Base-by-base conservation (phyloP, 441 rosid genomes). In the Aquilaria agallochum region DNA sequence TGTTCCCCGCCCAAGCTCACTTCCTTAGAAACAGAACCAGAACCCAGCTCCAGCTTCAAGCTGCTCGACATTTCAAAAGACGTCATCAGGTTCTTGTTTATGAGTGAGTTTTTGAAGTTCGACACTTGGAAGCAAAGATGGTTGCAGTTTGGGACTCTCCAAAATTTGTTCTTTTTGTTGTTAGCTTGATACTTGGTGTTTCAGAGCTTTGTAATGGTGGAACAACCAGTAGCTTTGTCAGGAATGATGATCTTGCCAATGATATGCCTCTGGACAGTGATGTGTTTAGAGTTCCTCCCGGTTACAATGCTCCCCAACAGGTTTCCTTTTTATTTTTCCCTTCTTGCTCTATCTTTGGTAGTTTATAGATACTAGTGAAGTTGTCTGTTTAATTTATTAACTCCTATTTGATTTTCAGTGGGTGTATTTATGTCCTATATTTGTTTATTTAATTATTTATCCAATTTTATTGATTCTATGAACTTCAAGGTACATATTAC, bases 251-350 rank as follows among this genome's bases (percentile, higher is more conserved):
- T 56, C 69, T 76, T 53, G 60, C 83, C 36, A 5, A 64, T 14
- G 97, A 83, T 67, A 86, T 91, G 94, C 92, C 97, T 59, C 80
- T 88, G 52, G 81, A 86, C 60, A 85, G 94, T 36, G 98, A 90
- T 68, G 94, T 86, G 13, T 93, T 93, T 55, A 56, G 57, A 10
- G 81, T 76, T 48, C 94, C 92, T 73, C 80, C 81, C 44, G 96
- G 96, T 3, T 80, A 84, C 55, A 93, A 93, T 81, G 97, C 98
- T 71, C 98, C 97, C 52, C 92, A 92, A 58, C 97, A 92, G 92
- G 98, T 92, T 4, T 52, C 11, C 11, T 44, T 57, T 6, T 48
- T 7, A 50, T n/a, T 45, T 15, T 31, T 6, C 8, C 33, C 34
- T 15, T 15, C 5, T n/a, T 13, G 2, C 12, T 61, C 20, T 20